Base-by-base conservation (phyloP, 768 basidiomycete species). In the Boletus subcaerulescens region DNA sequence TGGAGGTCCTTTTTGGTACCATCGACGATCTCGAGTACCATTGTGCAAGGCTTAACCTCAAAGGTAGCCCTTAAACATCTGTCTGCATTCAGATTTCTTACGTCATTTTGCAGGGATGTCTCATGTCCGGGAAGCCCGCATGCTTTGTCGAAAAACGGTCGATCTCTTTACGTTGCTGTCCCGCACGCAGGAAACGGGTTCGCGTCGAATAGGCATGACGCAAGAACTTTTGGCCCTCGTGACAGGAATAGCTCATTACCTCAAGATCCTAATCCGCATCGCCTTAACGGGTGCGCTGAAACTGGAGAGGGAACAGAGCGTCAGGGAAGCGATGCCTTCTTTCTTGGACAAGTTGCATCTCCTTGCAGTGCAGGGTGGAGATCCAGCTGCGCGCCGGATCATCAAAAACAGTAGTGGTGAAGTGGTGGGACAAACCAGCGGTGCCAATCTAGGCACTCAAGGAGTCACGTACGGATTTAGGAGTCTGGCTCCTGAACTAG, bases 251-350 rank as follows among this genome's bases (percentile, higher is more conserved):
- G 97, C 97, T 6, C 97, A 99, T 73, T 98, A 99, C 73, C 86
- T 99, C 68, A 99, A 99, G 77, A 98, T 99, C 73, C 85, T 99
- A 50, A 99, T 99, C 60, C 89, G 97, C 48, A 98, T 99, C 58
- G 94, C 97, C 3, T 78, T 99, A 44, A 98, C 97, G 0, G 95
- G 94, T 7, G 92, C 94, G 5, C 80, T 99, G 56, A 98, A 93
- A 74, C 80, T 99, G 32, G 97, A 99, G 73, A 80, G 94, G 54
- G 97, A 99, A 65, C 84, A 91, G 65, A 82, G 81, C 53, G 84
- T 90, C 45, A 77, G 82, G 41, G 87, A 89, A 54, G 93, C 94
- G 1, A 90, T 98, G 81, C 76, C 85, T 6, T 86, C 84, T 29
- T 97, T 97, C 76, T 81, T 99, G 56, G 93, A 94, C 65, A 91